Evolutionary conservation across 2,329 filamentous ascomycete species (phyloP).

Genomic region (Penicillium fuscoglaucum): DNA sequence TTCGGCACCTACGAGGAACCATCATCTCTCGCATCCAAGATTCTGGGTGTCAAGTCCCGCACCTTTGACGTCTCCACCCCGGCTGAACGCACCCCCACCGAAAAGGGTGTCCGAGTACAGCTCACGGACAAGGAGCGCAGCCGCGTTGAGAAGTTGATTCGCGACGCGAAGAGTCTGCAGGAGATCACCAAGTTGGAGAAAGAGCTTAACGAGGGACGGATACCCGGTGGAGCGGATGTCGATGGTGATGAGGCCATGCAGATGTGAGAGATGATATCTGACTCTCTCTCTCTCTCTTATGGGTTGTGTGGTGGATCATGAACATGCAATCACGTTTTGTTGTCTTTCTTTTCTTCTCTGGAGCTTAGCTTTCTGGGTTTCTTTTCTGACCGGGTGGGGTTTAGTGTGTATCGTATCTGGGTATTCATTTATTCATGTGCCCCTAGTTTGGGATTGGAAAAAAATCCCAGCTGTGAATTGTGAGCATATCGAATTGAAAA

Average conservation of each 20-base stretch:
- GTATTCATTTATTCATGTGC: constrained; percentile 11
- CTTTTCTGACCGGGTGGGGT: constrained; percentile 14
- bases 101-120: constrained; percentile 74
- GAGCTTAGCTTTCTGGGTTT: constrained; percentile 14
- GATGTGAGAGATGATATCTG: constrained; percentile 28
- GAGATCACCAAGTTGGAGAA: constrained; percentile 91
- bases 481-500: constrained; percentile 4
- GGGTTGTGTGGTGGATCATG: constrained; percentile 1
- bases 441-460: neutral
- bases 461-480: neutral
- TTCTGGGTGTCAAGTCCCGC: constrained; percentile 80
- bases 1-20: constrained; percentile 79
- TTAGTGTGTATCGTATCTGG: constrained; percentile 16
- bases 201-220: constrained; percentile 81
- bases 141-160: constrained; percentile 81
- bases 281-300: neutral
- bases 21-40: constrained; percentile 76
- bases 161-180: constrained; percentile 81
- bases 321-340: constrained; percentile 16
- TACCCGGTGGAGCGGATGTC: constrained; percentile 64
- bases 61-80: constrained; percentile 60
- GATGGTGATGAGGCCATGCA: constrained; percentile 40
- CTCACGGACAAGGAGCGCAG: constrained; percentile 86
- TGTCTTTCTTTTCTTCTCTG: constrained; percentile 14
- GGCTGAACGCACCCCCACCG: constrained; percentile 43